These are phyloP conservation scores for Forsythia viridissima DNA, from an alignment of 257 asterid genomes.

Conservation along the genomic window DNA sequence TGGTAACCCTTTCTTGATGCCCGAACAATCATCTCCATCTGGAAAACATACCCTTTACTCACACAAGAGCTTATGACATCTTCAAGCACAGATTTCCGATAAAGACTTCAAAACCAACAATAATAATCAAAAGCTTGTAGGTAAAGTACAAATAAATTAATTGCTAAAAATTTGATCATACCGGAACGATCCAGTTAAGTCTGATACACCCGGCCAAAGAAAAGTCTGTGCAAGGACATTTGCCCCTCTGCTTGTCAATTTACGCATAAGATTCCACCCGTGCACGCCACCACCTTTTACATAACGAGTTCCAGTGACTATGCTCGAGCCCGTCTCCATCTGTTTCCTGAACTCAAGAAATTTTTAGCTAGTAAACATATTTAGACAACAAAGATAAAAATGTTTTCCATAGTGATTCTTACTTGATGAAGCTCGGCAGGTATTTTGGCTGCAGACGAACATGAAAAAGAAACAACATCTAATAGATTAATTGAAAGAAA, in stretches of 20 bases:
- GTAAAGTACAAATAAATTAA: background rate
- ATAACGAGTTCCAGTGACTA: conserved; percentile 96
- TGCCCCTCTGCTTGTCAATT: conserved; percentile 98
- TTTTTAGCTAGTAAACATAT: conserved; percentile 21
- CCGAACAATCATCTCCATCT: conserved; percentile 98
- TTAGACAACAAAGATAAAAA: conserved; percentile 19
- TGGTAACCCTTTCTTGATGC: conserved; percentile 89
- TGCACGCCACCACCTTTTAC: conserved; percentile 94
- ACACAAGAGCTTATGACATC: conserved; percentile 94
- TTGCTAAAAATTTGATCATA: conserved; percentile 30
- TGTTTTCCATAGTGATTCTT: conserved; percentile 31
- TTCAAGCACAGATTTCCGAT: conserved; percentile 80
- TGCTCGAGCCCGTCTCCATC: conserved; percentile 87
- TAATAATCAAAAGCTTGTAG: conserved; percentile 5
- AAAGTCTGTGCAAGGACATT: conserved; percentile 96
- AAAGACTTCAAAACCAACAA: conserved; percentile 58
- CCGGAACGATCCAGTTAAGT: conserved; percentile 98
- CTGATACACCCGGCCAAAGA: conserved; percentile 99
- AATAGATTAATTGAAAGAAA: background rate
- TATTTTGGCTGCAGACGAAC: conserved; percentile 74
- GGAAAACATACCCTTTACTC: conserved; percentile 97
- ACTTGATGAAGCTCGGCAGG: conserved; percentile 92
- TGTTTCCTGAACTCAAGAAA: conserved; percentile 67
- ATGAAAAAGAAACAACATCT: conserved; percentile 23
- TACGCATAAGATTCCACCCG: conserved; percentile 98